These are phyloP conservation scores for Xylaria longipes DNA, from an alignment of 495 filamentous ascomycete species.

Conservation along the genomic window DNA sequence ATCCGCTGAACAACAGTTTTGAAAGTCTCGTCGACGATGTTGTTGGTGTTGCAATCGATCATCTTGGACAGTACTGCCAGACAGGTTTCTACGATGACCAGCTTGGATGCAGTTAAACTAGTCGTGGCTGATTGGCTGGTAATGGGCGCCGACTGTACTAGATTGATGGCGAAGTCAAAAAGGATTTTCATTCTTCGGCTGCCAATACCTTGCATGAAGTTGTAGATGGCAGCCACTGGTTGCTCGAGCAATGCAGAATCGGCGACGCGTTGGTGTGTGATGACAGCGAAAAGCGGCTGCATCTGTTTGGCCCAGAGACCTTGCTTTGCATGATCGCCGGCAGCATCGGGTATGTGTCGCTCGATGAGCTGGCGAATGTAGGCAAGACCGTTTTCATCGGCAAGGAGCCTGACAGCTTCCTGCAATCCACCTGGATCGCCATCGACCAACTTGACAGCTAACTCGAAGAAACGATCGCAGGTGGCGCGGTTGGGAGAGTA, in stretches of 20 bases:
- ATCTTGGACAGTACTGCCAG: conserved; percentile 39
- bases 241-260: conserved; percentile 45
- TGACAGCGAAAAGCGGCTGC: conserved; percentile 37
- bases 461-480: conserved; percentile 40
- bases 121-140: conserved; percentile 20
- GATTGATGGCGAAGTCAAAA: conserved; percentile 34
- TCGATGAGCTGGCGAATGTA: conserved; percentile 45
- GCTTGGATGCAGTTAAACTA: conserved; percentile 18
- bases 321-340: neutral
- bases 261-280: conserved; percentile 40
- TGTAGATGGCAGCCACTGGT: conserved; percentile 39
- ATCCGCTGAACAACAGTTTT: conserved; percentile 23
- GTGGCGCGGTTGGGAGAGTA: conserved; percentile 16
- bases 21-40: conserved; percentile 41
- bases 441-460: conserved; percentile 43
- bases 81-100: conserved; percentile 36
- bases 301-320: conserved; percentile 37
- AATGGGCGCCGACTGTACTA: conserved; percentile 18
- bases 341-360: conserved; percentile 31
- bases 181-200: conserved; percentile 38
- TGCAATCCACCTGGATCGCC: conserved; percentile 43
- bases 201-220: conserved; percentile 41
- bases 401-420: conserved; percentile 43
- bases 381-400: conserved; percentile 42
- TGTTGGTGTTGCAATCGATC: conserved; percentile 45